A percentile compares a stretch with the other conserved stretches of the same genome.
Evolutionary conservation across 2,329 filamentous ascomycete genomes (phyloP).

Genomic region (Botrytis aclada): DNA sequence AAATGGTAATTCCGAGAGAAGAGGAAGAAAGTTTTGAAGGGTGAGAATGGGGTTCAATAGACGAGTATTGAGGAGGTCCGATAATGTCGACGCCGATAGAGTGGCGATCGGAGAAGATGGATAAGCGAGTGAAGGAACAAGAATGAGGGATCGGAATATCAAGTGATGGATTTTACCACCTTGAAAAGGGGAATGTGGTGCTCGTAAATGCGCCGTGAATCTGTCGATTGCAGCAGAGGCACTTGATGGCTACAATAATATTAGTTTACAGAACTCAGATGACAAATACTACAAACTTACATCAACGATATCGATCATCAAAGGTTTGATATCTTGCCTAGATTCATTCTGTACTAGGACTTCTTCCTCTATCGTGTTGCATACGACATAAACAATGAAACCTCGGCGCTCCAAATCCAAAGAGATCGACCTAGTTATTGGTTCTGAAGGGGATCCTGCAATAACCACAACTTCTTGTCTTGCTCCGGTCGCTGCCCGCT

Average conservation of each 20-base stretch:
- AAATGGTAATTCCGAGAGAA: constrained; percentile 59
- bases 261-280: constrained; percentile 17
- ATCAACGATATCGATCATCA: constrained; percentile 80
- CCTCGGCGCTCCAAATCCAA: constrained; percentile 86
- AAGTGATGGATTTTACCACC: constrained; percentile 74
- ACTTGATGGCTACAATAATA: constrained; percentile 55
- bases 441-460: constrained; percentile 81
- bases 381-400: constrained; percentile 90
- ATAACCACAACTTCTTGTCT: constrained; percentile 84
- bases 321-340: constrained; percentile 75
- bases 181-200: constrained; percentile 72
- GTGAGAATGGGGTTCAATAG: constrained; percentile 86
- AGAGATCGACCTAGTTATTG: constrained; percentile 77
- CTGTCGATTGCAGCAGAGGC: constrained; percentile 67
- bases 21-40: constrained; percentile 83
- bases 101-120: constrained; percentile 82
- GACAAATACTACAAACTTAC: constrained; percentile 46
- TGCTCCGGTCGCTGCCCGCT: constrained; percentile 76
- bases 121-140: constrained; percentile 79
- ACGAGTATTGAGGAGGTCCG: constrained; percentile 88
- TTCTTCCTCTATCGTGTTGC: constrained; percentile 82
- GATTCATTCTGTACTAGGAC: constrained; percentile 70
- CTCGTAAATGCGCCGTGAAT: constrained; percentile 68
- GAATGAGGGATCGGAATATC: constrained; percentile 72
- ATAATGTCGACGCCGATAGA: constrained; percentile 78